Evolutionary conservation across 2,329 filamentous ascomycete genomes (phyloP).

Genomic region (Corniculantispora saksenae): DNA sequence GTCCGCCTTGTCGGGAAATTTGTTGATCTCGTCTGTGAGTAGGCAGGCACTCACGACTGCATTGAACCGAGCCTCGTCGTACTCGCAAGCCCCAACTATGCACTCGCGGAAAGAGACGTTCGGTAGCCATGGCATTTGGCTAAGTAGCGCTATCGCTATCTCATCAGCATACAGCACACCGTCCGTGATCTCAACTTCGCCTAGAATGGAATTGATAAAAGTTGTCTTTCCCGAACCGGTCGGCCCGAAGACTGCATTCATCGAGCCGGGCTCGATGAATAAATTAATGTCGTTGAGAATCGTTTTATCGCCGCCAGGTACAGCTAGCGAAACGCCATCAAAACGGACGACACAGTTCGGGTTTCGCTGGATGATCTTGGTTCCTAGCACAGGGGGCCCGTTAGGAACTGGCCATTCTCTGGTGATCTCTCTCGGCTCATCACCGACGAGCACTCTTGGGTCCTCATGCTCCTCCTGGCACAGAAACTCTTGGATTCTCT

Average conservation of each 20-base stretch:
- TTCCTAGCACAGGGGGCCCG: too few species aligned
- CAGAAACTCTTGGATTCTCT: background rate
- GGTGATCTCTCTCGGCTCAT: background rate
- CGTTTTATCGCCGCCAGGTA: too few species aligned
- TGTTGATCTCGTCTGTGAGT: background rate
- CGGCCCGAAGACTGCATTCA: too few species aligned
- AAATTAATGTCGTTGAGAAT: too few species aligned
- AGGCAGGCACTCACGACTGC: background rate
- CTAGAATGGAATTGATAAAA: too few species aligned
- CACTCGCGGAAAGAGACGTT: background rate
- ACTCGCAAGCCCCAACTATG: background rate
- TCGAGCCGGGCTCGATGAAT: too few species aligned
- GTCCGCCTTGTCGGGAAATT: background rate
- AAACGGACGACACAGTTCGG: too few species aligned
- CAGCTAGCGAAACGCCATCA: too few species aligned
- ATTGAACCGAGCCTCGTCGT: background rate
- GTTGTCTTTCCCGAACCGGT: too few species aligned
- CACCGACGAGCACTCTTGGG: background rate
- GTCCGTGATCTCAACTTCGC: too few species aligned
- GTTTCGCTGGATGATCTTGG: too few species aligned
- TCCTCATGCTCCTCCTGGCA: background rate
- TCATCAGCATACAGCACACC: too few species aligned
- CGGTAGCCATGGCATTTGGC: background rate
- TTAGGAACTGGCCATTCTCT: background rate
- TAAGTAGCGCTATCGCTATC: background rate